Conservation (phyloP, 495 filamentous ascomycete genomes). For the Aspergillus sclerotioniger region DNA sequence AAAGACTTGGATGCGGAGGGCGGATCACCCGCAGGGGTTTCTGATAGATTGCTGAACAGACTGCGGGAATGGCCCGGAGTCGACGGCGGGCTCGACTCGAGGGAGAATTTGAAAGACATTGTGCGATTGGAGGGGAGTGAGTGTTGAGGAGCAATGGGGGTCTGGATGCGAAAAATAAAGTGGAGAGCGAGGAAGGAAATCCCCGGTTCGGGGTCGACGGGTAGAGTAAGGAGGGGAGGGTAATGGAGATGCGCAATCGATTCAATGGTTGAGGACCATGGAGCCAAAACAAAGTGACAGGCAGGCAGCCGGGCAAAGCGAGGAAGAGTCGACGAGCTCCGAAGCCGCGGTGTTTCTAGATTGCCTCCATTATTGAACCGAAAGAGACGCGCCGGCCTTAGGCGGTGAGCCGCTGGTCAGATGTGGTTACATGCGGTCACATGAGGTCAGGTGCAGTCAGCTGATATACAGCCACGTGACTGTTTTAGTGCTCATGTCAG, state of each 20-base stretch:
- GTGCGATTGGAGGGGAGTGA: background rate
- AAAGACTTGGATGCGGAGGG: constrained; percentile 68
- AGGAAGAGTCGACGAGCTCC: background rate
- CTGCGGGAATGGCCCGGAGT: constrained; percentile 45
- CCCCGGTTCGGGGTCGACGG: background rate
- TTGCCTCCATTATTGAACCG: background rate
- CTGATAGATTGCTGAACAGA: constrained; percentile 58
- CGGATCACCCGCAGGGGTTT: constrained; percentile 74
- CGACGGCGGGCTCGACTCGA: constrained; percentile 37
- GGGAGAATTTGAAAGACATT: constrained; percentile 33
- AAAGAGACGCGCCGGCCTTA: background rate
- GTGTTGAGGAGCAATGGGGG: background rate
- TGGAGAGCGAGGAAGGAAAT: background rate
- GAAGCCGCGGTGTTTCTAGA: background rate
- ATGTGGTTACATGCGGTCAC: background rate
- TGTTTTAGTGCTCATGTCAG: background rate
- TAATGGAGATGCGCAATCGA: no score
- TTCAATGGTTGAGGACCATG: no score
- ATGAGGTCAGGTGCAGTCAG: background rate
- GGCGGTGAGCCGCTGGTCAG: background rate
- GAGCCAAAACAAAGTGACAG: background rate
- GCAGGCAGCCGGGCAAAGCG: background rate
- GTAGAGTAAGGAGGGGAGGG: background rate
- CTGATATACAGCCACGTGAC: no score
- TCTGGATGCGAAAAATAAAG: constrained; percentile 2